A percentile compares a stretch with the other conserved stretches of the same genome.
Conservation (phyloP, 2,329 filamentous ascomycete genomes). For the Epichloe sp. region DNA sequence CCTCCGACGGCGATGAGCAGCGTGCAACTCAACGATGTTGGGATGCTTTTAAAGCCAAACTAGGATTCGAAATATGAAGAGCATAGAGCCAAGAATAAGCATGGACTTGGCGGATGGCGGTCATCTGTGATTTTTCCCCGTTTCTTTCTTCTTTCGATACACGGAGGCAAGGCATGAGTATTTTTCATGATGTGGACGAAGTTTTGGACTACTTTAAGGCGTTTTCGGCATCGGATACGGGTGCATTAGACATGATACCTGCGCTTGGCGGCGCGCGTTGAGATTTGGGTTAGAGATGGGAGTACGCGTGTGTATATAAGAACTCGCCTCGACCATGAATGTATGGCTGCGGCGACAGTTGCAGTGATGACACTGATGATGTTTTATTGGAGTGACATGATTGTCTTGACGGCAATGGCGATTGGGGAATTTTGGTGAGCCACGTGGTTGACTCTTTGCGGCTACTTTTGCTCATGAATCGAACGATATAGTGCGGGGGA, state of each 20-base stretch:
- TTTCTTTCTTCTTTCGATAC: background rate
- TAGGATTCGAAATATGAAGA: background rate
- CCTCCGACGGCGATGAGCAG: slow-evolving; percentile 9
- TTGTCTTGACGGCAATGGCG: too few relatives aligned
- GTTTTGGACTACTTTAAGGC: background rate
- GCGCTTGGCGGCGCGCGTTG: background rate
- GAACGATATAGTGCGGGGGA: too few relatives aligned
- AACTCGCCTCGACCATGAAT: too few relatives aligned
- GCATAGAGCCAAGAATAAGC: background rate
- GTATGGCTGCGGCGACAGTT: too few relatives aligned
- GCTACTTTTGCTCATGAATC: too few relatives aligned
- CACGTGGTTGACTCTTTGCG: too few relatives aligned
- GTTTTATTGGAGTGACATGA: too few relatives aligned
- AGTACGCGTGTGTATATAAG: background rate
- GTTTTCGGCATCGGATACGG: slow-evolving; percentile 1
- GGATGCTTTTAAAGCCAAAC: slow-evolving; percentile 13
- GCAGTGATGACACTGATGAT: too few relatives aligned
- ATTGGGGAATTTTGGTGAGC: too few relatives aligned
- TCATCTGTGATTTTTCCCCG: background rate
- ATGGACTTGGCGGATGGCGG: background rate
- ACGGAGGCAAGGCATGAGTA: background rate
- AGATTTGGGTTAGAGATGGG: background rate
- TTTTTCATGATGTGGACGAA: background rate
- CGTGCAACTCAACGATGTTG: slow-evolving; percentile 21
- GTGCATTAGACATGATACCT: slow-evolving; percentile 5